Base-by-base conservation (phyloP, 768 basidiomycete genomes). In the Suillus americanus region DNA sequence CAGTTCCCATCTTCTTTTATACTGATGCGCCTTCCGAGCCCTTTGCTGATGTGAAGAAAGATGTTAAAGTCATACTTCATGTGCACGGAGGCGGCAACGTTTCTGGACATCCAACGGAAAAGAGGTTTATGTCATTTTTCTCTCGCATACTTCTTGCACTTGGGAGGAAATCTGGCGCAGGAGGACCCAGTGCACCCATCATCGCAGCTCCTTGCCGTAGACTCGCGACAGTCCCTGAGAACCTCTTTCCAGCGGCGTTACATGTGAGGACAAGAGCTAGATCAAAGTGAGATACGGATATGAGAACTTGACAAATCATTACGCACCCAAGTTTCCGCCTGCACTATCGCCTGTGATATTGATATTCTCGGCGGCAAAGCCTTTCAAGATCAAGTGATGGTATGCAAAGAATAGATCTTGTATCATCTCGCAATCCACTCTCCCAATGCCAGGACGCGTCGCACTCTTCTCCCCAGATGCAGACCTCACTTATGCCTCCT, bases 371-470 rank as follows among this genome's bases (percentile, higher is more conserved):
- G 63, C 18, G 1, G 51, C 18, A 53, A 74, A 73, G 9, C 74
- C 74, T 60, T 69, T 63, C 8, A 28, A 16, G 45, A 74, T 63
- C 5, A 75, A 61, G 14, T 74, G 48, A 43, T 30, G 30, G 30
- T 30, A 30, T 30, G 30, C 30, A 4, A 4, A 30, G 30, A 30
- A 30, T 4, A 30, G 30, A 30, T 30, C 30, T 30, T 30, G 30
- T 4, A 71, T 75, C 13, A 38, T 38, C 3, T 14, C 38, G 2
- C 38, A 38, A 14, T 86, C 86, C 33, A 89, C 85, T 20, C 71
- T 77, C 50, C 76, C 78, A 3, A 76, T 89, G 40, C 85, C 86
- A 51, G 72, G 75, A 0, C 86, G 89, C 65, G 74, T 92, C 66
- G 77, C 85, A 30, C 75, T 88, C 23, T 79, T 90, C 35, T 78